A percentile compares a stretch with the other conserved stretches of the same genome.
phyloP scores from a whole-genome alignment of 23 red algal species.

The Pyropia yezoensis region DNA sequence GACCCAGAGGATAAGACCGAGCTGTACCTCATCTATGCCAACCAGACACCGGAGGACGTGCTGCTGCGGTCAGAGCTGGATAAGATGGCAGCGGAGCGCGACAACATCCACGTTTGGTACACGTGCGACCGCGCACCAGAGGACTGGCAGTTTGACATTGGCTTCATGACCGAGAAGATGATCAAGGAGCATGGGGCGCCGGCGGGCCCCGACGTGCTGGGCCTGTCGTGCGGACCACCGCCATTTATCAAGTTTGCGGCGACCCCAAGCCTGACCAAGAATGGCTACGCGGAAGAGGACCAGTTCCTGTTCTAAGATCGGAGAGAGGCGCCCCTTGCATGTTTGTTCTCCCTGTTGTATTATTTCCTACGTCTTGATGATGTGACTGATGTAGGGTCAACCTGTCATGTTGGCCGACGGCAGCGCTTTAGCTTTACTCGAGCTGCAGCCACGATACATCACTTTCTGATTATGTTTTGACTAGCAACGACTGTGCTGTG shows the following conservation, averaged over 20 bases:
- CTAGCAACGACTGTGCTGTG: no score
- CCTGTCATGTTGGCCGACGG: no score
- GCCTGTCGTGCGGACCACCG: constrained; percentile 87
- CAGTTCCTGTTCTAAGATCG: constrained; percentile 79
- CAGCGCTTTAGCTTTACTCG: no score
- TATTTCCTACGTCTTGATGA: no score
- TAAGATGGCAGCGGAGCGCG: constrained; percentile 42
- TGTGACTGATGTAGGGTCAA: no score
- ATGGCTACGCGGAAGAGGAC: constrained; percentile 57
- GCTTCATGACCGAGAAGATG: constrained; percentile 75
- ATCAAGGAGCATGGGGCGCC: constrained; percentile 52
- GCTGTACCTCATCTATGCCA: constrained; percentile 88
- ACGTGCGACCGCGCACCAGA: constrained; percentile 39
- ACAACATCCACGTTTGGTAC: constrained; percentile 63
- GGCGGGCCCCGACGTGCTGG: constrained; percentile 37
- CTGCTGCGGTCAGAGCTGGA: constrained; percentile 85
- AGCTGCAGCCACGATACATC: no score
- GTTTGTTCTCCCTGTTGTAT: no score
- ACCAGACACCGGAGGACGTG: constrained; percentile 67
- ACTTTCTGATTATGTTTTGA: no score
- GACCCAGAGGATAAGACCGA: constrained; percentile 59
- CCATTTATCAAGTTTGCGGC: constrained; percentile 81
- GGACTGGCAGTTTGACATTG: constrained; percentile 50
- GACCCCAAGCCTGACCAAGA: constrained; percentile 62
- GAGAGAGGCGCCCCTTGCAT: neutral